phyloP scores from a whole-genome alignment of 345 rosid species.

The Salix caprea region DNA sequence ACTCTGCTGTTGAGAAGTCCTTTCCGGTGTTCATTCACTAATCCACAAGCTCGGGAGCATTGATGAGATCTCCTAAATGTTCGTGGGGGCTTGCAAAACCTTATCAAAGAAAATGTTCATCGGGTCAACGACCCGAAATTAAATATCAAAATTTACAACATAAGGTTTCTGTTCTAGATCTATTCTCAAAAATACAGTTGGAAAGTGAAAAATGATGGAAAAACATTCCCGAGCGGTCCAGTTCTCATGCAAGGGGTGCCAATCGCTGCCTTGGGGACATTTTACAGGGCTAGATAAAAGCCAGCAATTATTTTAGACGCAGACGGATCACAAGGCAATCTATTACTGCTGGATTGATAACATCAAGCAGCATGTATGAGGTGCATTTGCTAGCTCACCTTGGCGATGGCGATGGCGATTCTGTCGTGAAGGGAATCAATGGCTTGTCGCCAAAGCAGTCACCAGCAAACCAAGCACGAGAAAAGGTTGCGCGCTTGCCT shows the following conservation, averaged over 20 bases:
- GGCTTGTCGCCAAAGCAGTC: constrained; percentile 89
- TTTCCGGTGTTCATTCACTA: too few species aligned
- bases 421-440: constrained; percentile 24
- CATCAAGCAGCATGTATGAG: neutral
- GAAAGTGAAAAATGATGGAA: neutral
- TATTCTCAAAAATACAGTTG: neutral
- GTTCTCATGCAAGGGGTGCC: neutral
- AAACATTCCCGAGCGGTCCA: neutral
- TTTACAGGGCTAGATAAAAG: neutral
- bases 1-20: too few species aligned
- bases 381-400: neutral
- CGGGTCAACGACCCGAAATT: neutral
- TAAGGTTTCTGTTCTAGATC: neutral
- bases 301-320: neutral
- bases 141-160: neutral
- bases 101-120: too few species aligned
- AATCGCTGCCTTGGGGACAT: neutral
- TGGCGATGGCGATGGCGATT: neutral
- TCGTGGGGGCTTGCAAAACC: too few species aligned
- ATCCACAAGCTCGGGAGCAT: neutral
- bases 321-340: neutral
- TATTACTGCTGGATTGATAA: neutral
- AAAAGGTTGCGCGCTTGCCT: constrained; percentile 98
- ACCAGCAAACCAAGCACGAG: constrained; percentile 85
- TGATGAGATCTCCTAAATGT: neutral